Conservation (phyloP, 805 yeast species). For the Candida boleticola region DNA sequence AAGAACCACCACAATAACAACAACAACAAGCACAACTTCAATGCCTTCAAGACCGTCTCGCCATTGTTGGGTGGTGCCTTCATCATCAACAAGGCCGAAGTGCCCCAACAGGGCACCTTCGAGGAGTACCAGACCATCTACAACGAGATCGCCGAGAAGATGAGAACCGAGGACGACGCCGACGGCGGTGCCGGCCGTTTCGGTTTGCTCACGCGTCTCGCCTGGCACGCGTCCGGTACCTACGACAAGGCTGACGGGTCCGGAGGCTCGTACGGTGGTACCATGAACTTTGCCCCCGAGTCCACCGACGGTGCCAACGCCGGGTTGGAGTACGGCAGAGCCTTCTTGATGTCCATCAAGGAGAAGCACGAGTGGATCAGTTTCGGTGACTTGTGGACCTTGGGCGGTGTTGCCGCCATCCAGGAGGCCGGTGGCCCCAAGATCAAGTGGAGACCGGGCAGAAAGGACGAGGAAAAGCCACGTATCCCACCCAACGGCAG, state of each 20-base stretch:
- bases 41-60: slow-evolving; percentile 6
- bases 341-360: slow-evolving; percentile 55
- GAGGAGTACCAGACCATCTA: slow-evolving; percentile 65
- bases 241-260: slow-evolving; percentile 22
- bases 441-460: slow-evolving; percentile 80
- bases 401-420: slow-evolving; percentile 75
- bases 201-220: slow-evolving; percentile 35
- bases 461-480: slow-evolving; percentile 53
- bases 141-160: slow-evolving; percentile 66
- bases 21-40: slow-evolving; percentile 1
- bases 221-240: slow-evolving; percentile 41
- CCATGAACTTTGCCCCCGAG: slow-evolving; percentile 35
- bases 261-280: slow-evolving; percentile 39
- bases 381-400: slow-evolving; percentile 76
- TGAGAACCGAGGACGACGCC: slow-evolving; percentile 44
- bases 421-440: slow-evolving; percentile 80
- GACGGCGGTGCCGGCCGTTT: slow-evolving; percentile 39
- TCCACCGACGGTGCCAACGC: slow-evolving; percentile 47
- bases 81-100: slow-evolving; percentile 26
- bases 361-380: slow-evolving; percentile 66
- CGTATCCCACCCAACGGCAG: slow-evolving; percentile 66
- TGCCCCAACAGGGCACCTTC: slow-evolving; percentile 34
- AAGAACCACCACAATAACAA: slow-evolving; percentile 9
- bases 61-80: slow-evolving; percentile 22
- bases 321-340: slow-evolving; percentile 60